These are phyloP conservation scores for Boletus speciosus DNA, from an alignment of 768 basidiomycete genomes.

Conservation along the genomic window DNA sequence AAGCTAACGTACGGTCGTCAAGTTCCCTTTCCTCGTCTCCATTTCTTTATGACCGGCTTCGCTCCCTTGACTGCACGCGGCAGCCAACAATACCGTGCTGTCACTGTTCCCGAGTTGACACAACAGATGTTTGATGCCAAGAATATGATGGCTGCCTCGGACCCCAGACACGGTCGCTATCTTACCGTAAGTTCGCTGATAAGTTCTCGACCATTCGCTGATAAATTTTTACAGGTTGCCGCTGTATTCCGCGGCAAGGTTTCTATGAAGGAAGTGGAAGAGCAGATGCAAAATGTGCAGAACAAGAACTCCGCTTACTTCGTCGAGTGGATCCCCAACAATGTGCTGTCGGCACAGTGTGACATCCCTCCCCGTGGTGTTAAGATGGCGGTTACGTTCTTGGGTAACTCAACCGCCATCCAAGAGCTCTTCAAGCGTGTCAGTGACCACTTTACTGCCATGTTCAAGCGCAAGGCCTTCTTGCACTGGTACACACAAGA, in stretches of 20 bases:
- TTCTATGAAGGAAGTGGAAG: conserved; percentile 99
- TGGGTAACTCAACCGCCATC: conserved; percentile 96
- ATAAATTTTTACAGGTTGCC: conserved; percentile 54
- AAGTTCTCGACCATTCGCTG: background rate
- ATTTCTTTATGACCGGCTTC: conserved; percentile 98
- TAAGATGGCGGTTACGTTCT: conserved; percentile 97
- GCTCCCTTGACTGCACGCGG: conserved; percentile 93
- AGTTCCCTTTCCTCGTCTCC: conserved; percentile 99
- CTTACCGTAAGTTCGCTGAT: conserved; percentile 63
- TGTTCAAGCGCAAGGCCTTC: conserved; percentile 99
- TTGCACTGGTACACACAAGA: conserved; percentile 99
- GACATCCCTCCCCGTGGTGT: conserved; percentile 94
- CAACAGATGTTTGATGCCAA: conserved; percentile 99
- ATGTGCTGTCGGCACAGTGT: conserved; percentile 96
- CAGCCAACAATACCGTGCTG: conserved; percentile 92
- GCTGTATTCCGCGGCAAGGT: conserved; percentile 99
- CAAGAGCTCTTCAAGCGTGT: conserved; percentile 99
- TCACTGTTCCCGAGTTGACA: conserved; percentile 95
- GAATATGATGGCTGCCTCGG: conserved; percentile 99
- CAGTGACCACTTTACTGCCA: conserved; percentile 96
- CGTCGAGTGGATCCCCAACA: conserved; percentile 99
- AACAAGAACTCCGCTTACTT: conserved; percentile 98
- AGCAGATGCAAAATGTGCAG: conserved; percentile 97
- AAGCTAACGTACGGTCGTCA: conserved; percentile 3
- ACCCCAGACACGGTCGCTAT: conserved; percentile 96